Conservation (phyloP, 495 filamentous ascomycete species). For the Annulohypoxylon moriforme region DNA sequence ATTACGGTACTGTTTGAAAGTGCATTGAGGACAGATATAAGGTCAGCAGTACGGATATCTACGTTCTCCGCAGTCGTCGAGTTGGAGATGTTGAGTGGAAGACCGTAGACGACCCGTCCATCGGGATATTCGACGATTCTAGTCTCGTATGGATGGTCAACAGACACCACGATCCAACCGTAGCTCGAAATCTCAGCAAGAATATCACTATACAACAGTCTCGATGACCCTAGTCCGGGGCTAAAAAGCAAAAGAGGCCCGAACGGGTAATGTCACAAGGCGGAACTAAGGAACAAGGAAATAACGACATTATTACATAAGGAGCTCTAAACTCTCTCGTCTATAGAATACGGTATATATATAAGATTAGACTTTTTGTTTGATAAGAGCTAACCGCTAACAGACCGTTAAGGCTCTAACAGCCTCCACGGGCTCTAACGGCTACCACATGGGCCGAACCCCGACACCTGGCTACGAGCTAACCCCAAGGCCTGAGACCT, state of each 20-base stretch:
- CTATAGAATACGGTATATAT: too few species aligned
- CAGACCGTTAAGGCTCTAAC: too few species aligned
- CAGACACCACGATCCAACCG: conserved; percentile 59
- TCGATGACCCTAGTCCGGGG: conserved; percentile 48
- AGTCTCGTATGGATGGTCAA: conserved; percentile 65
- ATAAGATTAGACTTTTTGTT: too few species aligned
- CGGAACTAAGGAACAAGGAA: too few species aligned
- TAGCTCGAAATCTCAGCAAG: conserved; percentile 58
- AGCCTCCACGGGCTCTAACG: too few species aligned
- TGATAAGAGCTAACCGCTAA: too few species aligned
- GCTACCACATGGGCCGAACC: too few species aligned
- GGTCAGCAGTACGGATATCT: conserved; percentile 50
- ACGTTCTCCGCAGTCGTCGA: conserved; percentile 12
- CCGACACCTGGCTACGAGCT: too few species aligned
- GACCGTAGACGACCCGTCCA: conserved; percentile 42
- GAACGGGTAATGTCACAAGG: not conserved
- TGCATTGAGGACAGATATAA: conserved; percentile 52
- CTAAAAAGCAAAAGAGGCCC: conserved; percentile 54
- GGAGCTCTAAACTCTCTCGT: too few species aligned
- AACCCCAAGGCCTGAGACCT: too few species aligned
- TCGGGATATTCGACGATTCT: conserved; percentile 59
- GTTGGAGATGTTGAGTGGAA: conserved; percentile 28
- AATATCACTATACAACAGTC: conserved; percentile 55
- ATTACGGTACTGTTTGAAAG: conserved; percentile 27
- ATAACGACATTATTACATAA: too few species aligned